These are phyloP conservation scores for Daldinia sp. DNA, from an alignment of 2,329 filamentous ascomycete genomes.

Conservation along the genomic window DNA sequence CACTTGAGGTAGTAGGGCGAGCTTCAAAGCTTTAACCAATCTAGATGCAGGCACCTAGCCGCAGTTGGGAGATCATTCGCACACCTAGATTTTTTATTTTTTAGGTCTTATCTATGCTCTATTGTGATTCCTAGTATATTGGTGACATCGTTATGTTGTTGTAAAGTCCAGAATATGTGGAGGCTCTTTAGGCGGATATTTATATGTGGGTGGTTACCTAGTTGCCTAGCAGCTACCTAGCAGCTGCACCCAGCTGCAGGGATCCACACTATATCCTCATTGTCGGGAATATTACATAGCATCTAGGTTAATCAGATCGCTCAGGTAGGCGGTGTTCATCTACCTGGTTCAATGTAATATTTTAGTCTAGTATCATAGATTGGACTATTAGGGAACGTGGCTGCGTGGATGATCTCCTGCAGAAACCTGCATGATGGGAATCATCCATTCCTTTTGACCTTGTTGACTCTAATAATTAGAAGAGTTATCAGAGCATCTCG, in stretches of 20 bases:
- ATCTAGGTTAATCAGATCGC: not conserved
- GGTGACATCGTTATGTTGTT: too few relatives aligned
- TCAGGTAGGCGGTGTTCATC: not conserved
- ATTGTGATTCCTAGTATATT: too few relatives aligned
- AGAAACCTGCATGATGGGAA: slow-evolving; percentile 10
- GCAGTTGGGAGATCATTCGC: slow-evolving; percentile 22
- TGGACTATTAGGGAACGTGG: too few relatives aligned
- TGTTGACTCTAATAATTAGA: slow-evolving; percentile 7
- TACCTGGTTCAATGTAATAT: not conserved
- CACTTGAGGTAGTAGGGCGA: slow-evolving; percentile 23
- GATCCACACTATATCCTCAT: not conserved
- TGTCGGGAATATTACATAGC: not conserved
- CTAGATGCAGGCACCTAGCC: not conserved
- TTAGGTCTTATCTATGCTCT: too few relatives aligned
- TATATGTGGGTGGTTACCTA: too few relatives aligned
- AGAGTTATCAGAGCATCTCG: slow-evolving; percentile 16
- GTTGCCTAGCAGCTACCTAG: too few relatives aligned
- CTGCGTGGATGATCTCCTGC: slow-evolving; percentile 20
- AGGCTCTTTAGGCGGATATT: too few relatives aligned
- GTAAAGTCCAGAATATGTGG: too few relatives aligned
- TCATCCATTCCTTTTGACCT: slow-evolving; percentile 7
- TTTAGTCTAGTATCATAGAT: too few relatives aligned
- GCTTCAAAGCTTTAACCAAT: slow-evolving; percentile 1
- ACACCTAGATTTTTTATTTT: slow-evolving; percentile 13
- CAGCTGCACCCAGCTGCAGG: too few relatives aligned